Percentiles rank a stretch among this genome's conserved stretches.
Evolutionary conservation across 345 rosid species (phyloP).

Genomic region (Acer negundo): DNA sequence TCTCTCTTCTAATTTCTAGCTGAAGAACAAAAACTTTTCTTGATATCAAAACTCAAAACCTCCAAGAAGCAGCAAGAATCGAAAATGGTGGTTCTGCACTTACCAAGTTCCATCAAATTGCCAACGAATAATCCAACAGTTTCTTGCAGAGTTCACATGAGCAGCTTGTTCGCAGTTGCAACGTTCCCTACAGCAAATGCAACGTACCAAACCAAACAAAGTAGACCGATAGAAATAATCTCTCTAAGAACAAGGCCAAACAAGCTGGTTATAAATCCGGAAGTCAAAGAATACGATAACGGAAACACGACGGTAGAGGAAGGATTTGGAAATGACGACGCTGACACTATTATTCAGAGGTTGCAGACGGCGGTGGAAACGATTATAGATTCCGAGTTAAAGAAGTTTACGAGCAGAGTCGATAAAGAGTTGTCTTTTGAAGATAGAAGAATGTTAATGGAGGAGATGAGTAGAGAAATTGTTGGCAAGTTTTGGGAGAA

Average conservation of each 20-base stretch:
- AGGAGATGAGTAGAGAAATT: constrained; percentile 24
- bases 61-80: neutral
- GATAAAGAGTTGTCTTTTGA: neutral
- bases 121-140: neutral
- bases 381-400: constrained; percentile 12
- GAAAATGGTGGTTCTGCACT: neutral
- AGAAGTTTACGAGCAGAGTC: constrained; percentile 12
- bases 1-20: neutral
- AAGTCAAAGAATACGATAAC: neutral
- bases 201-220: neutral
- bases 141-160: neutral
- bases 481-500: constrained; percentile 18
- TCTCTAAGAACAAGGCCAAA: neutral
- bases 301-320: neutral
- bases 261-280: neutral
- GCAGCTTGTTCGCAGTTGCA: neutral
- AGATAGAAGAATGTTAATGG: neutral
- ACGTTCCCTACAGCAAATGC: neutral
- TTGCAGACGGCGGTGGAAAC: constrained; percentile 23
- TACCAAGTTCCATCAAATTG: neutral
- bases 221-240: neutral
- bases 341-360: neutral
- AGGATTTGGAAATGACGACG: neutral
- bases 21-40: neutral
- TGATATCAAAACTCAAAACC: neutral